Evolutionary conservation across 371 early-diverging fungal genomes (phyloP), one percentile per base, ranked within the genome.

Genomic region (Zancudomyces culisetae): DNA sequence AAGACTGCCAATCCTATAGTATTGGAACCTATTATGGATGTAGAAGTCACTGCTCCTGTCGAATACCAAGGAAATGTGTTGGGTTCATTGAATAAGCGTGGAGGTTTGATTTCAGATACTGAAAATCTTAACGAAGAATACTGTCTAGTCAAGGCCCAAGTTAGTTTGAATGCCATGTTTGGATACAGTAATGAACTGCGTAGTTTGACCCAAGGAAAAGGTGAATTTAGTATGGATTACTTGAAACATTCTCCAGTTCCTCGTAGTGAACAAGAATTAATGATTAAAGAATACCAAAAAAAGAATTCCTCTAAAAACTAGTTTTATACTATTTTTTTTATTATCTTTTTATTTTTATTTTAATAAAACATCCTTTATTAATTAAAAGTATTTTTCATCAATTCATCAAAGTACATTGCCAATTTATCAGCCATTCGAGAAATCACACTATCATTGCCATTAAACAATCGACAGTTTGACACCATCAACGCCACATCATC

Each of bases 201-300:
- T 53, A 83, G 87, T 26, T 77, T 84, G 47, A 92, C 94, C 23
- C 87, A 91, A 29, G 50, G 98, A 57, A 97, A 95, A 78, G 98
- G 98, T 47, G 95, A 95, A 72, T 97, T 92, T 73, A 71, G 85
- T 49, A 97, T 97, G 98, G 93, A 90, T 72, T 94, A 94, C 75
- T 79, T 83, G 71, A 70, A 76, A 42, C 94, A 97, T 68, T 70
- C 72, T 49, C 79, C 89, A 28, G 95, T 93, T 27, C 61, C 73
- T 47, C 70, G 82, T 15, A 70, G 77, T 53, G 79, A 87, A 12
- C 96, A 95, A 66, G 76, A 79, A 55, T 76, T 84, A 54, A 73
- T 96, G 58, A 78, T 93, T 60, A 76, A 81, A 57, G 92, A 85
- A 55, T 81, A 85, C 70, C 72, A 79, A 61, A 79, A 78, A 51